Evolutionary conservation across 106 monocot genomes (phyloP).

Genomic region (Allium fistulosum): DNA sequence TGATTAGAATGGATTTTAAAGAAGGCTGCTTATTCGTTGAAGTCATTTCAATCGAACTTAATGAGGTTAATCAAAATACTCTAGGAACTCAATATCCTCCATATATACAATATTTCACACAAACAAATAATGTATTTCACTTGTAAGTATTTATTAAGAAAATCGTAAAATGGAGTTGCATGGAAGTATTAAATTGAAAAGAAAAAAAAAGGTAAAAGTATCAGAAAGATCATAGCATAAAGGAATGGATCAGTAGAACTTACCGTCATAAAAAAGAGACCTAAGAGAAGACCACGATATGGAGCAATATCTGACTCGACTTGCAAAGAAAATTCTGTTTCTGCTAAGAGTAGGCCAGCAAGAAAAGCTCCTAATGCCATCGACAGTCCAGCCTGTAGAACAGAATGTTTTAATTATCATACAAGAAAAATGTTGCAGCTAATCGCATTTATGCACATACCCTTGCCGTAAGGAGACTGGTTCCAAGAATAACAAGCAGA

Average conservation of each 20-base stretch:
- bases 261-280: constrained; percentile 99
- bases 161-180: neutral
- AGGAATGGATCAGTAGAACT: constrained; percentile 13
- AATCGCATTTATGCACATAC: constrained; percentile 29
- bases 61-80: too few relatives aligned
- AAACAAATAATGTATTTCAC: neutral
- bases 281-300: constrained; percentile 90
- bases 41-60: too few relatives aligned
- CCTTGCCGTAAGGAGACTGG: constrained; percentile 97
- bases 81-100: too few relatives aligned
- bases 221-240: constrained; percentile 2
- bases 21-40: too few relatives aligned
- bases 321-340: constrained; percentile 99
- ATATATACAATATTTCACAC: neutral
- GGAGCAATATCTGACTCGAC: constrained; percentile 99
- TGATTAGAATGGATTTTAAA: too few relatives aligned
- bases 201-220: neutral
- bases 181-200: too few relatives aligned
- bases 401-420: neutral
- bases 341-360: constrained; percentile 92
- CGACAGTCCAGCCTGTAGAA: constrained; percentile 79
- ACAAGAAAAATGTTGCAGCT: neutral
- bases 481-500: constrained; percentile 94
- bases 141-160: neutral
- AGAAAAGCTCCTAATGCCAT: constrained; percentile 99